phyloP scores from a whole-genome alignment of 2,329 filamentous ascomycete genomes.

The Trichoderma sp. region DNA sequence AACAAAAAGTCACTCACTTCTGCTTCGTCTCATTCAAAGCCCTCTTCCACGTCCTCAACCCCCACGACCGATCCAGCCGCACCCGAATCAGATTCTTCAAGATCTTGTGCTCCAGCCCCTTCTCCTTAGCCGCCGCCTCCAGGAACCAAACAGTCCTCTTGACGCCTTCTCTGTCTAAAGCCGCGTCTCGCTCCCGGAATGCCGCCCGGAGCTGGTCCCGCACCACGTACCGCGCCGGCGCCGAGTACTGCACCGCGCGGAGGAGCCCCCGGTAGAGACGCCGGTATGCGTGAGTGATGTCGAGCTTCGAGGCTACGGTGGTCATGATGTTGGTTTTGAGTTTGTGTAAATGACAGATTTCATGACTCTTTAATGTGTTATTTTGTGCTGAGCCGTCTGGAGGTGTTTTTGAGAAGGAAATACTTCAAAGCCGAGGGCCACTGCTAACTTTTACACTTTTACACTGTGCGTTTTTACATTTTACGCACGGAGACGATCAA shows the following conservation, averaged over 20 bases:
- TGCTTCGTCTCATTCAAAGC: conserved; percentile 24
- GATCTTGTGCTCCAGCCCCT: conserved; percentile 68
- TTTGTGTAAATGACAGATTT: neutral
- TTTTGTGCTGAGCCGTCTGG: neutral
- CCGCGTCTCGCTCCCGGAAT: conserved; percentile 49
- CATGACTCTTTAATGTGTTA: neutral
- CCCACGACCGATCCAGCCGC: conserved; percentile 22
- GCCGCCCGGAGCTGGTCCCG: conserved; percentile 57
- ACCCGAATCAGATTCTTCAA: conserved; percentile 62
- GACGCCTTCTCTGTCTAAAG: conserved; percentile 52
- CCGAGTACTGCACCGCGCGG: conserved; percentile 68
- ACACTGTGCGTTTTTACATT: neutral
- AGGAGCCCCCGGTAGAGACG: conserved; percentile 63
- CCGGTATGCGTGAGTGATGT: conserved; percentile 65
- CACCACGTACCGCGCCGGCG: conserved; percentile 61
- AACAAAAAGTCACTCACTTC: conserved; percentile 26
- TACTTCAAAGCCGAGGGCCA: neutral
- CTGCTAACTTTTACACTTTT: too few species aligned
- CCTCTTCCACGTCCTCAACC: conserved; percentile 23
- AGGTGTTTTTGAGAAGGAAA: neutral
- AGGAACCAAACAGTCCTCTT: conserved; percentile 69
- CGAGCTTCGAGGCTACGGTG: conserved; percentile 28
- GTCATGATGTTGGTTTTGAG: neutral
- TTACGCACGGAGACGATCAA: neutral
- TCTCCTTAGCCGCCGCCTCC: conserved; percentile 57